Evolutionary conservation across 176 grass and related monocot genomes (phyloP).

Genomic region (Aechmea fasciata): DNA sequence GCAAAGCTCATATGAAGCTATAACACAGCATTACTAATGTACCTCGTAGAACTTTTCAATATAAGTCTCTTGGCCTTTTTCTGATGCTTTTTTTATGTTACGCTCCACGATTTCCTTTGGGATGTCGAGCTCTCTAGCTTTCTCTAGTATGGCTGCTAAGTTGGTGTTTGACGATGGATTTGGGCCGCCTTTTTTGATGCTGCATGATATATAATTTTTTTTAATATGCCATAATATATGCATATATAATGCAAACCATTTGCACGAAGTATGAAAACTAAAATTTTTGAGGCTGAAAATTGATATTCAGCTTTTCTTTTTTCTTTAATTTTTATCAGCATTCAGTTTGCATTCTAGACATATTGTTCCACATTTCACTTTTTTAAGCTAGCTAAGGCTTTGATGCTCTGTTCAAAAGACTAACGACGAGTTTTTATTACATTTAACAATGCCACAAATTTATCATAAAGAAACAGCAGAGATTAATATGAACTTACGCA

Average conservation of each 20-base stretch:
- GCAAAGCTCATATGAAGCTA: not conserved
- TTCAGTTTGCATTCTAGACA: too few species aligned
- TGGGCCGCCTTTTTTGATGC: constrained; percentile 79
- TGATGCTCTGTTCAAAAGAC: too few species aligned
- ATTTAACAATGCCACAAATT: too few species aligned
- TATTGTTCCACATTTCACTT: too few species aligned
- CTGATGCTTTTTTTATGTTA: constrained; percentile 94
- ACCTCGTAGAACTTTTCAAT: constrained; percentile 93
- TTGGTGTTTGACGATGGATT: constrained; percentile 59
- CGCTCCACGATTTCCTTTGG: constrained; percentile 88
- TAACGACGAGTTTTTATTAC: too few species aligned
- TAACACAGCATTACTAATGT: constrained; percentile 4
- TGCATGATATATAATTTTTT: constrained; percentile 26
- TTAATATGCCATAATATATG: not conserved
- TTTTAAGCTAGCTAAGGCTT: too few species aligned
- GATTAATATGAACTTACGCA: constrained; percentile 40
- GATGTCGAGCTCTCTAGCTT: constrained; percentile 77
- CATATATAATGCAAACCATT: too few species aligned
- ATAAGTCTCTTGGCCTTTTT: constrained; percentile 91
- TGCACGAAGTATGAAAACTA: too few species aligned
- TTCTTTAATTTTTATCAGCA: too few species aligned
- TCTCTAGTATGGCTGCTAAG: constrained; percentile 81
- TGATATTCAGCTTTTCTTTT: too few species aligned
- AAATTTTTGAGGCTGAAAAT: too few species aligned
- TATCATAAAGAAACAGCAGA: not conserved